A percentile compares a stretch with the other conserved stretches of the same genome.
Conservation (phyloP, 129 eudicot genomes). For the Flaveria bidentis region DNA sequence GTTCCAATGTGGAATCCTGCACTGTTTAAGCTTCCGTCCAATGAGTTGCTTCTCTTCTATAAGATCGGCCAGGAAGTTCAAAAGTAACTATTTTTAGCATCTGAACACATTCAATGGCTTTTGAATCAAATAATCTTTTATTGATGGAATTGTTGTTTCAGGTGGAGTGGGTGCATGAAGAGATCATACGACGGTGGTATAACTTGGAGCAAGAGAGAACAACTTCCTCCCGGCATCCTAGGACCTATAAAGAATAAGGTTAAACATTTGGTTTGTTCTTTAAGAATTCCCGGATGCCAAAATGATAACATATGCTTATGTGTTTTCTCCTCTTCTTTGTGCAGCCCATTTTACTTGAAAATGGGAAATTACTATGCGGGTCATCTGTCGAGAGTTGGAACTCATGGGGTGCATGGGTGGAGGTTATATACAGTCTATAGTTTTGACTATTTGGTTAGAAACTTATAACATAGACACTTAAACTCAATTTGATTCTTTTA, state of each 20-base stretch:
- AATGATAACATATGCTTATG: background rate
- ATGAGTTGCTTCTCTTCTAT: slow-evolving; percentile 84
- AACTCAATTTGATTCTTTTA: background rate
- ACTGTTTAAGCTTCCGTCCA: slow-evolving; percentile 75
- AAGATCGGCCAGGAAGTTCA: slow-evolving; percentile 84
- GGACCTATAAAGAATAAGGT: slow-evolving; percentile 98
- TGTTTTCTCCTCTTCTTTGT: background rate
- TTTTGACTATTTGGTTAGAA: background rate
- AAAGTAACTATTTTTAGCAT: slow-evolving; percentile 42
- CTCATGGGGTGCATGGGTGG: slow-evolving; percentile 99
- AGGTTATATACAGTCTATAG: slow-evolving; percentile 44
- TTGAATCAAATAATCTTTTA: too few species aligned
- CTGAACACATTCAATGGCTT: background rate
- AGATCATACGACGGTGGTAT: slow-evolving; percentile 79
- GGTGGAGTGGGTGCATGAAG: slow-evolving; percentile 99
- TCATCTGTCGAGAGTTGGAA: slow-evolving; percentile 99
- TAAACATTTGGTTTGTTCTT: background rate
- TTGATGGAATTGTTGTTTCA: slow-evolving; percentile 22
- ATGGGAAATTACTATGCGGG: slow-evolving; percentile 87
- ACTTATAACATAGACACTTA: background rate
- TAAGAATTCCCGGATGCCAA: background rate
- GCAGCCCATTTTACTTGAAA: slow-evolving; percentile 81
- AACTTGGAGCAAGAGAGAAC: slow-evolving; percentile 88
- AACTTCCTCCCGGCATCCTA: slow-evolving; percentile 92
- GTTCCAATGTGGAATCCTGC: slow-evolving; percentile 99